Conservation (phyloP, 768 basidiomycete genomes). For the Serendipita sp. region DNA sequence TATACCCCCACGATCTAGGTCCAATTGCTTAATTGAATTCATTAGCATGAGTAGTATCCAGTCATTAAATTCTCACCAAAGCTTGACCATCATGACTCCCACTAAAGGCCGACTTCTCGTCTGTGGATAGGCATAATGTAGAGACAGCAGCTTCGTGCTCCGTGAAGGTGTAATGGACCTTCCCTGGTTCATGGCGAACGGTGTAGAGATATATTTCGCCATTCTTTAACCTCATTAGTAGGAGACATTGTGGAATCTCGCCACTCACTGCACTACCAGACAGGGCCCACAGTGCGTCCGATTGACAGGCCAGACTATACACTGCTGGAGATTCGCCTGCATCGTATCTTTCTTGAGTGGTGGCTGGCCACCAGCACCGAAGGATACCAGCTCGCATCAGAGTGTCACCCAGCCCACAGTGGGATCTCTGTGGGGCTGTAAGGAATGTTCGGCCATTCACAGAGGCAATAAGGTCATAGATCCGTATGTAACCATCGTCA, state of each 20-base stretch:
- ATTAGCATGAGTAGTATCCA: not conserved
- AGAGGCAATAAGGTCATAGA: constrained; percentile 80
- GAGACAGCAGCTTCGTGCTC: constrained; percentile 76
- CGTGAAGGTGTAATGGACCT: constrained; percentile 49
- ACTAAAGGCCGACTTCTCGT: constrained; percentile 75
- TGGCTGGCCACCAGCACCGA: constrained; percentile 60
- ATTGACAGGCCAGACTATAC: constrained; percentile 81
- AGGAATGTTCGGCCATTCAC: constrained; percentile 79
- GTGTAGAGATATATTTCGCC: constrained; percentile 92
- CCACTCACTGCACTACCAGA: constrained; percentile 67
- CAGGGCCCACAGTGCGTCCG: constrained; percentile 84
- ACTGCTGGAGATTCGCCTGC: constrained; percentile 44
- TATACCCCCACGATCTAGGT: constrained; percentile 76
- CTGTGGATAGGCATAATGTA: constrained; percentile 59
- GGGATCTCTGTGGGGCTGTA: constrained; percentile 74
- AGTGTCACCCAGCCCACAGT: constrained; percentile 82
- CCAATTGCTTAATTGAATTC: constrained; percentile 65
- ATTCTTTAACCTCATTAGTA: constrained; percentile 28
- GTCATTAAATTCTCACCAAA: constrained; percentile 35
- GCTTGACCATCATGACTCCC: constrained; percentile 92
- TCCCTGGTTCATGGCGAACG: constrained; percentile 81
- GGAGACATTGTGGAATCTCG: constrained; percentile 4
- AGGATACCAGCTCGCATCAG: constrained; percentile 79
- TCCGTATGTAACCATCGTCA: constrained; percentile 83
- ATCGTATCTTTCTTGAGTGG: constrained; percentile 25